Conservation (phyloP, 345 rosid species). For the Aegle marmelos region DNA sequence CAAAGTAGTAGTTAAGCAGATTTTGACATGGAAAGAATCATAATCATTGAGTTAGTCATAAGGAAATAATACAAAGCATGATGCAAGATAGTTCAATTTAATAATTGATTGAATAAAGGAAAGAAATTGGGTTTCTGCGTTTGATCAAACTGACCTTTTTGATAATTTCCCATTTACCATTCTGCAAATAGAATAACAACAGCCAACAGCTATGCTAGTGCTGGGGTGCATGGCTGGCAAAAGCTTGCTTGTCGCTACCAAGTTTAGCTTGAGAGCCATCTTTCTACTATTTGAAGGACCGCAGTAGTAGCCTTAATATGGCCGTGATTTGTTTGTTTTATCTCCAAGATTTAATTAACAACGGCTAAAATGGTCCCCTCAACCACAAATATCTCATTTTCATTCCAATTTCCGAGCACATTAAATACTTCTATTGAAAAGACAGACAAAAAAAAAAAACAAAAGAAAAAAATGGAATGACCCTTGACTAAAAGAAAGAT, state of each 20-base stretch:
- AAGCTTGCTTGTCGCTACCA: background rate
- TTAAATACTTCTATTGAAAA: background rate
- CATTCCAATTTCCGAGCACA: background rate
- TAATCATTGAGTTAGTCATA: background rate
- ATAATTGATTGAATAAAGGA: background rate
- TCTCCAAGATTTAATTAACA: background rate
- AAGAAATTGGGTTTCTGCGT: background rate
- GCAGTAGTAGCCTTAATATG: background rate
- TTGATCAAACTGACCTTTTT: background rate
- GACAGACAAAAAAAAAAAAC: background rate
- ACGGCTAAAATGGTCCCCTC: background rate
- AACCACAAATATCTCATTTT: background rate
- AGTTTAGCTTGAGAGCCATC: background rate
- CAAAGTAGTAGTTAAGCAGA: background rate
- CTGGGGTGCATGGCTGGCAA: background rate
- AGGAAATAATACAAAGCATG: background rate
- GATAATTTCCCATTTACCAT: background rate
- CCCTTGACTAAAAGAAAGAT: background rate
- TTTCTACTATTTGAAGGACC: conserved; percentile 5
- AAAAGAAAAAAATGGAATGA: background rate
- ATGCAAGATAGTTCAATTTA: background rate
- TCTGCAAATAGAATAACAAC: background rate
- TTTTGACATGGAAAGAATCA: conserved; percentile 2
- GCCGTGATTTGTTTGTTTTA: background rate
- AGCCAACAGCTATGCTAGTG: background rate